Conservation (phyloP, 768 basidiomycete species). For the Tylopilus rubrobrunneus region DNA sequence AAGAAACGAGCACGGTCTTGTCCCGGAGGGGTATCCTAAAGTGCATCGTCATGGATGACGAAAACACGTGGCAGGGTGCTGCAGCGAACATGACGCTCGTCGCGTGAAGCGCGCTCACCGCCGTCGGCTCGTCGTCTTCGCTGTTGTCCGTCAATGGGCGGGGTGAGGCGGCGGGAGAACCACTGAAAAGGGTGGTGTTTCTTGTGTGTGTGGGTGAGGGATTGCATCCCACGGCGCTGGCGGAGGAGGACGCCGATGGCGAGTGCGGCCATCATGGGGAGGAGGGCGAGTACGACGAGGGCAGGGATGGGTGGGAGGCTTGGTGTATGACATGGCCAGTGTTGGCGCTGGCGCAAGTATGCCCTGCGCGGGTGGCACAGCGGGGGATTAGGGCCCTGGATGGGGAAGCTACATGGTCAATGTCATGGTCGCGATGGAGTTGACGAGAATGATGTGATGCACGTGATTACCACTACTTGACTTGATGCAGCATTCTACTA, state of each 20-base stretch:
- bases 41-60: conserved; percentile 21
- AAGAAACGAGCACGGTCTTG: conserved; percentile 20
- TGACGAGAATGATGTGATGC: no score
- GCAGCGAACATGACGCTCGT: conserved; percentile 23
- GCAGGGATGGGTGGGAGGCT: conserved; percentile 12
- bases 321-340: background rate
- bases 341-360: background rate
- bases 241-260: conserved; percentile 17
- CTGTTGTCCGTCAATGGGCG: background rate
- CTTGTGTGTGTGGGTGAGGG: background rate
- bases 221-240: conserved; percentile 10
- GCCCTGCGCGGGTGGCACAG: conserved; percentile 20
- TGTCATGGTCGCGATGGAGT: no score
- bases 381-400: background rate
- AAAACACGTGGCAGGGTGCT: conserved; percentile 20
- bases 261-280: conserved; percentile 18
- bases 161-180: background rate
- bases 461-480: no score
- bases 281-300: conserved; percentile 17
- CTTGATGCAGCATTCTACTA: no score
- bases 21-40: conserved; percentile 16
- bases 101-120: conserved; percentile 23
- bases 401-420: background rate
- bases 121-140: conserved; percentile 4
- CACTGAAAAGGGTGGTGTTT: background rate